Evolutionary conservation across 2,329 filamentous ascomycete species (phyloP), one percentile per base, ranked within the genome.

Genomic region (Fusarium cicatricum): DNA sequence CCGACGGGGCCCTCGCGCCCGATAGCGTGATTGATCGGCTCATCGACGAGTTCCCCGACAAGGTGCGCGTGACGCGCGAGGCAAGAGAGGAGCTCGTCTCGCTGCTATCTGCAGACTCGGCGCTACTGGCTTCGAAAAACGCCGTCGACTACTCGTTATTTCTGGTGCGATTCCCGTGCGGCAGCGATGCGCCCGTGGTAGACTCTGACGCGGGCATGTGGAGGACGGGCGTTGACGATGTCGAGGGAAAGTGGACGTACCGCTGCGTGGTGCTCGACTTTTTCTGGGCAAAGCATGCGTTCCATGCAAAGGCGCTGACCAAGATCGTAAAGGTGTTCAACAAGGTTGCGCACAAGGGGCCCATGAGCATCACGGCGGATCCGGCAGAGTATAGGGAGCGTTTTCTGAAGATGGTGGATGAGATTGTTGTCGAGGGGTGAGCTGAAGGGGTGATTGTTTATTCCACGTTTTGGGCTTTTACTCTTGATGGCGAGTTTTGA

Each of bases 61-160:
- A 87, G 70, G 75, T 92, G 23, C 74, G 81, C 3, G 78, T 92
- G 1, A 80, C 77, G 1, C 71, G 76, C 0, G 74, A 79, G 9
- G 78, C 88, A 44, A 85, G 85, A 9, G 78, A 83, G 6, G 77
- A 80, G 2, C 80, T 92, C 26, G 76, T 85, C 38, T 69, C 73
- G 0, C 77, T 81, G 2, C 72, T 92, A 4, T 78, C 84, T 21
- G 75, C 77, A 3, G 90, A 92, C 69, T 90, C 89, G 0, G 75
- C 80, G 36, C 78, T 91, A 2, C 77, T 92, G 0, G 80, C 84
- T 3, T 75, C 81, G 6, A 76, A 82, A 55, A 89, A 90, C 59
- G 86, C 86, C 0, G 87, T 92, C 1, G 90, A 92, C 70, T 92
- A 92, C 72, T 91, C 88, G 0, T 80, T 92, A 2, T 91, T 92